Conservation (phyloP, 306 rosid genomes). For the Lathyrus tuberosus region DNA sequence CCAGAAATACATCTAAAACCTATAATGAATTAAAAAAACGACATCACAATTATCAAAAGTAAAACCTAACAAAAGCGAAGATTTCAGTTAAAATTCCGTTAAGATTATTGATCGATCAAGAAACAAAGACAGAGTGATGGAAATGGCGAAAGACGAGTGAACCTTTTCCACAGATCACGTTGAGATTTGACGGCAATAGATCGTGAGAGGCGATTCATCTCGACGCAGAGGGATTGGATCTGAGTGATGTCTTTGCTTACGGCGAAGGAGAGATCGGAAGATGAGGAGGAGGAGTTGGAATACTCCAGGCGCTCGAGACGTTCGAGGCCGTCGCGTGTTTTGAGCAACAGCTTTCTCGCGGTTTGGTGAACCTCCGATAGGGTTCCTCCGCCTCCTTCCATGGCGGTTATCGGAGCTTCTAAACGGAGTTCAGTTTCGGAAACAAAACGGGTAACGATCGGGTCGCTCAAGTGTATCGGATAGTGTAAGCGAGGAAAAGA, state of each 20-base stretch:
- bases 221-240: conserved; percentile 79
- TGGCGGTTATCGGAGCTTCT: conserved; percentile 26
- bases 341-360: conserved; percentile 66
- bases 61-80: neutral
- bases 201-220: conserved; percentile 84
- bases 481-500: too few relatives aligned
- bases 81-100: conserved; percentile 15
- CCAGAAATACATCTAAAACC: neutral
- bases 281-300: conserved; percentile 38
- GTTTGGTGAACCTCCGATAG: conserved; percentile 76
- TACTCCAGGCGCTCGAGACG: conserved; percentile 73
- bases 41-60: neutral
- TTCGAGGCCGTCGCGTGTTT: conserved; percentile 64
- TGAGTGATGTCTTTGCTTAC: conserved; percentile 66
- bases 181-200: conserved; percentile 70
- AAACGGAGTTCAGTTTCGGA: neutral
- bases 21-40: neutral
- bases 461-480: neutral
- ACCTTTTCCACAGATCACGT: conserved; percentile 93
- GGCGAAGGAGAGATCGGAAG: conserved; percentile 62
- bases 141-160: neutral
- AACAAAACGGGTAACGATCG: neutral
- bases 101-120: neutral
- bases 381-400: conserved; percentile 62
- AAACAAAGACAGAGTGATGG: neutral